Evolutionary conservation across 139 green algal species (phyloP).

Genomic region (Haematococcus lacustris): DNA sequence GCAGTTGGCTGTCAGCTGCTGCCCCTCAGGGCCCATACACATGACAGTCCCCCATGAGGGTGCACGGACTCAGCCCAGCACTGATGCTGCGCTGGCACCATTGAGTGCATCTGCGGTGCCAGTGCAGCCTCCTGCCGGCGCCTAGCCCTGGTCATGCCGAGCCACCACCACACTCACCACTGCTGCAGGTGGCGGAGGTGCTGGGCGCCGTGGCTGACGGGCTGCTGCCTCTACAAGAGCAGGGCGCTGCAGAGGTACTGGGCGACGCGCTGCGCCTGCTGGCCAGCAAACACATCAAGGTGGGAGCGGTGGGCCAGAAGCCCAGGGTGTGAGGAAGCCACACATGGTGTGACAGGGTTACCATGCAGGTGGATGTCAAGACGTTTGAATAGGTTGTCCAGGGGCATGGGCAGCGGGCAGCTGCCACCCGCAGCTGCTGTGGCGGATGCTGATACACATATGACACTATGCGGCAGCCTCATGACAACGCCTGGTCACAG

Average conservation of each 20-base stretch:
- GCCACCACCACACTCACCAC: background rate
- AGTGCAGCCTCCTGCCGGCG: background rate
- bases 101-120: no score
- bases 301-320: slow-evolving; percentile 6
- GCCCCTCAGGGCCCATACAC: background rate
- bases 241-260: slow-evolving; percentile 52
- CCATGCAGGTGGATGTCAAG: no score
- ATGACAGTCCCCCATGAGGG: background rate
- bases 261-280: slow-evolving; percentile 69
- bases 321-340: background rate
- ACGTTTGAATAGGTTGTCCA: background rate
- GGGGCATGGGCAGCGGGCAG: background rate
- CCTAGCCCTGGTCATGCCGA: background rate
- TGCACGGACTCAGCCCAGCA: background rate
- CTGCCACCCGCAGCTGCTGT: background rate
- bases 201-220: slow-evolving; percentile 65
- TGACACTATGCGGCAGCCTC: background rate
- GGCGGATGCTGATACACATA: background rate
- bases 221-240: slow-evolving; percentile 51
- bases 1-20: background rate
- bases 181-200: slow-evolving; percentile 58
- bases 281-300: slow-evolving; percentile 64
- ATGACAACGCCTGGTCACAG: background rate
- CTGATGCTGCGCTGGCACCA: background rate
- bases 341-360: no score